Evolutionary conservation across 257 asterid genomes (phyloP), one percentile per base, ranked within the genome.

Genomic region (Solanum virginianum): DNA sequence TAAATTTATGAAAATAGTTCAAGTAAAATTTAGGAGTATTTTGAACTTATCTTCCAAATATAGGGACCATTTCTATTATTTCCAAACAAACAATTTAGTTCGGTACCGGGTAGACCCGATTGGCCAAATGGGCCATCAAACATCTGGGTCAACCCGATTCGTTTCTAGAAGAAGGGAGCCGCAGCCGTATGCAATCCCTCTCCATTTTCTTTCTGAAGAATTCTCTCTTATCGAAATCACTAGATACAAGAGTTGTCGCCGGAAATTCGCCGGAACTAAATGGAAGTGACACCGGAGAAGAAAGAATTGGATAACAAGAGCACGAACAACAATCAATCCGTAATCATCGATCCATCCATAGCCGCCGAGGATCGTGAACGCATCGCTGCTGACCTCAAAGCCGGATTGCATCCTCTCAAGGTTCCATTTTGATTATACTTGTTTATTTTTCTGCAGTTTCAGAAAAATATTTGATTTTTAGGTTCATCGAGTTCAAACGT

Each of bases 381-480:
- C 47, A 29, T 77, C 63, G 82, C 82, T 1, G 47, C 17, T 77
- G 82, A 77, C 26, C 97, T 94, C 86, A 95, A 93, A 90, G 94
- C 98, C 80, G 97, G 98, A 41, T 92, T 96, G 80, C 98, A 96
- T 81, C 98, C 99, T 77, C 99, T 96, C 87, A 94, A 89, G 92
- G 99, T 96, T 53, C 53, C 17, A 26, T 51, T 77, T 75, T 68
- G 8, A 55, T 59, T 8, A 3, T 13, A 66, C 77, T 66, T 63
- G 45, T 22, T 62, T 45, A n/a, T 60, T 69, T 24, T 14, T 49
- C 11, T 66, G 6, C 8, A 49, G 22, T 45, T n/a, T 74, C 43
- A 4, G 22, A 2, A 7, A 39, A 69, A 12, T 9, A 10, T 39
- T 17, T 8, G 63, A 47, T 22, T 75, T 24, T 49, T 45, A 49